Evolutionary conservation across 768 basidiomycete genomes (phyloP).

Genomic region (Agaricus sinodeliciosus): DNA sequence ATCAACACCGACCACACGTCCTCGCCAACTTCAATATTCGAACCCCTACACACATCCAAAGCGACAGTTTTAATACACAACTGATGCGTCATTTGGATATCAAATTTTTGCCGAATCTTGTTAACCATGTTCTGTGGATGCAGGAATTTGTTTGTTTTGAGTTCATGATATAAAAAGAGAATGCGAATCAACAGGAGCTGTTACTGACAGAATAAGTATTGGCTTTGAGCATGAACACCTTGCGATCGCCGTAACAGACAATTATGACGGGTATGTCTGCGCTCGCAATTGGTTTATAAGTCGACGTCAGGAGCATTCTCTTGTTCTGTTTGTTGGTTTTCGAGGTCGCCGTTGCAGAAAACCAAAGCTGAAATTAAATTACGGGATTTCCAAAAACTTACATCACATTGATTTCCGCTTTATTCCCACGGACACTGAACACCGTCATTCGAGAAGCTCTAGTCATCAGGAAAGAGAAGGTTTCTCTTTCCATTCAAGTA

Average conservation of each 20-base stretch:
- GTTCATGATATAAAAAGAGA: background rate
- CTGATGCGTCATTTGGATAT: conserved; percentile 2
- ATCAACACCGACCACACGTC: conserved; percentile 23
- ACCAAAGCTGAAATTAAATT: background rate
- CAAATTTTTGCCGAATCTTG: conserved; percentile 15
- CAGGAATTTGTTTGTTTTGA: background rate
- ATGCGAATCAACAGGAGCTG: background rate
- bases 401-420: background rate
- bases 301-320: conserved; percentile 2
- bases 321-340: too few relatives aligned
- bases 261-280: background rate
- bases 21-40: conserved; percentile 22
- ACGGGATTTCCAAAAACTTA: background rate
- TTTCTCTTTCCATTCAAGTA: too few relatives aligned
- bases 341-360: background rate
- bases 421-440: background rate
- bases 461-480: too few relatives aligned
- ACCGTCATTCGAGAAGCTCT: too few relatives aligned
- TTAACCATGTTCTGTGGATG: conserved; percentile 18
- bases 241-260: conserved; percentile 1
- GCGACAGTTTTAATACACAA: conserved; percentile 19
- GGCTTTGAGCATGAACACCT: conserved; percentile 5
- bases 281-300: background rate
- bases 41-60: conserved; percentile 23
- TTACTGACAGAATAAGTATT: background rate